Evolutionary conservation across 768 basidiomycete genomes (phyloP).

Genomic region (Termitomyces sp.): DNA sequence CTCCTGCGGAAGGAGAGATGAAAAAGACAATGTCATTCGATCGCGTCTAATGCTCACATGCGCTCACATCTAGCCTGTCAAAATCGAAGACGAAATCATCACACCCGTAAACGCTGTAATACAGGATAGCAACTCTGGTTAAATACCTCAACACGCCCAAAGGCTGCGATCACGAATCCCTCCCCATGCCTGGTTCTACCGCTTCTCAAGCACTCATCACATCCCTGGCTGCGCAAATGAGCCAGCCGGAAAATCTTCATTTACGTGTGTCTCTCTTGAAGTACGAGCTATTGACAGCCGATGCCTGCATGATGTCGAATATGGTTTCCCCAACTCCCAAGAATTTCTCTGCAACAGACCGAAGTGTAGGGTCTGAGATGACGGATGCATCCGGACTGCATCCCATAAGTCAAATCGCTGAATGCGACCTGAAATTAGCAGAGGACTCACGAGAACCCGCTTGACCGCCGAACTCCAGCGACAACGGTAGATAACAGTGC

Average conservation of each 20-base stretch:
- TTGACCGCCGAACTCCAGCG: slow-evolving; percentile 87
- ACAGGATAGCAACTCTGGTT: slow-evolving; percentile 8
- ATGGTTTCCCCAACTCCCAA: slow-evolving; percentile 84
- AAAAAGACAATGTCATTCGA: neutral
- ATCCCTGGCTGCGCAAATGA: neutral
- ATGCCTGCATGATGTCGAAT: slow-evolving; percentile 80
- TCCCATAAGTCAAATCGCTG: slow-evolving; percentile 4
- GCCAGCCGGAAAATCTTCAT: slow-evolving; percentile 18
- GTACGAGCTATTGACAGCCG: slow-evolving; percentile 81
- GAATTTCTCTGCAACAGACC: slow-evolving; percentile 74
- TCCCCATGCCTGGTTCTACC: neutral
- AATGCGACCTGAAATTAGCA: slow-evolving; percentile 1
- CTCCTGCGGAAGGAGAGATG: neutral
- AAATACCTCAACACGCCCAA: slow-evolving; percentile 10
- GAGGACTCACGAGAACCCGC: slow-evolving; percentile 77
- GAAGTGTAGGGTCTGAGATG: slow-evolving; percentile 75
- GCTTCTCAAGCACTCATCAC: neutral
- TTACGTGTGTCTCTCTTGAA: slow-evolving; percentile 56
- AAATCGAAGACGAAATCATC: neutral
- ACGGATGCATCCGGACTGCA: slow-evolving; percentile 56
- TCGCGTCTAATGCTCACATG: neutral
- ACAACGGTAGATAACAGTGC: slow-evolving; percentile 83
- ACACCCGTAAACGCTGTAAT: slow-evolving; percentile 4
- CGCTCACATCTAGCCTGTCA: neutral
- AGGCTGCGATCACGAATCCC: neutral